phyloP scores from a whole-genome alignment of 73 alveolate genomes.

The Durusdinium trenchii region DNA sequence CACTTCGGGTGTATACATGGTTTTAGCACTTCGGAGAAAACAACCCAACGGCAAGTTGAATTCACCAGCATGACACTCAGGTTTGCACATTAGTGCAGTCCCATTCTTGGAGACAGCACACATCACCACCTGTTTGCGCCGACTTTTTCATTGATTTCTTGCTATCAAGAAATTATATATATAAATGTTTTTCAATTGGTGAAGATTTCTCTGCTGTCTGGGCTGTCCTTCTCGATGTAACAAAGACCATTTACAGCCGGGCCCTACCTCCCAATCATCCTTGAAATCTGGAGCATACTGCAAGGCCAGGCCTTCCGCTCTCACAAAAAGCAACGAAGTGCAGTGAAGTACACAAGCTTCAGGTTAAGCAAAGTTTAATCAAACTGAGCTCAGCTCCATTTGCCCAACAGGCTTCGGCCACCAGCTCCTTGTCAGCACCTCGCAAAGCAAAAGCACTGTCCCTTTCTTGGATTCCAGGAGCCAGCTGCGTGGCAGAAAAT shows the following conservation, averaged over 20 bases:
- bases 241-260: background rate
- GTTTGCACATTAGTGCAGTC: conserved; percentile 55
- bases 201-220: no score
- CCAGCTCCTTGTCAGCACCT: conserved; percentile 60
- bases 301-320: conserved; percentile 35
- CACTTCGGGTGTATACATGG: no score
- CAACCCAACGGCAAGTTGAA: no score
- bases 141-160: no score
- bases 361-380: background rate
- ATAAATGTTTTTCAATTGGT: no score
- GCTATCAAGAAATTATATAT: no score
- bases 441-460: no score
- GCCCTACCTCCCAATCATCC: conserved; percentile 57
- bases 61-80: background rate
- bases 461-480: no score
- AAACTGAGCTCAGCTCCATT: conserved; percentile 38
- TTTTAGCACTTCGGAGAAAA: no score
- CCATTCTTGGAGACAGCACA: conserved; percentile 85
- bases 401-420: conserved; percentile 88
- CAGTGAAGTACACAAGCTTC: background rate
- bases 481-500: no score
- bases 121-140: conserved; percentile 46
- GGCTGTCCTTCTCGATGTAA: no score
- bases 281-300: conserved; percentile 72
- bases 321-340: background rate